Evolutionary conservation across 2,329 filamentous ascomycete genomes (phyloP).

Genomic region (Scytalidium sp.): DNA sequence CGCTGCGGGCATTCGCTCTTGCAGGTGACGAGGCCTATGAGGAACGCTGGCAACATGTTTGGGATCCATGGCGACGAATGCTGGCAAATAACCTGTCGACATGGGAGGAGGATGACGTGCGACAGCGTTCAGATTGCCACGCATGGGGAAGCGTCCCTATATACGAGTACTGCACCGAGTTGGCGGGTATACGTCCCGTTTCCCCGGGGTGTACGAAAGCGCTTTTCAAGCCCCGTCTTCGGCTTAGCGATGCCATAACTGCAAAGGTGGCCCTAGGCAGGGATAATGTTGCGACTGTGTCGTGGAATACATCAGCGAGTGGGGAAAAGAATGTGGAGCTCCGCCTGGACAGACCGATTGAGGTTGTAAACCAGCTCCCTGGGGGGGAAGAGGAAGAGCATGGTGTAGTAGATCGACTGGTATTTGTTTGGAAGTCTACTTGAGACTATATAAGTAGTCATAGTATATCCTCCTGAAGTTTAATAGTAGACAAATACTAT

Average conservation of each 20-base stretch:
- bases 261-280: constrained; percentile 23
- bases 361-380: constrained; percentile 14
- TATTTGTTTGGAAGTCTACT: too few relatives aligned
- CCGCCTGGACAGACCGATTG: constrained; percentile 8
- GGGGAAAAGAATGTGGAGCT: constrained; percentile 12
- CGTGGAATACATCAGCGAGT: constrained; percentile 12
- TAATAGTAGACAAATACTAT: too few relatives aligned
- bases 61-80: constrained; percentile 36
- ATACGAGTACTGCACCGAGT: constrained; percentile 37
- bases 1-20: constrained; percentile 32
- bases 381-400: constrained; percentile 12
- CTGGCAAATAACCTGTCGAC: constrained; percentile 35
- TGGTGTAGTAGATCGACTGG: constrained; percentile 10
- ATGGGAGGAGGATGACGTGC: constrained; percentile 40
- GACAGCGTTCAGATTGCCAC: constrained; percentile 40
- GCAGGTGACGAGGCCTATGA: constrained; percentile 33
- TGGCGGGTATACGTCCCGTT: constrained; percentile 20
- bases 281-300: constrained; percentile 20
- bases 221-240: constrained; percentile 26
- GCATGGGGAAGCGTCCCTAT: constrained; percentile 40
- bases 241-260: constrained; percentile 17
- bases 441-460: too few relatives aligned
- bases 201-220: constrained; percentile 18
- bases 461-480: too few relatives aligned
- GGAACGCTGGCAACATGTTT: constrained; percentile 26